Evolutionary conservation across 208 protist species (phyloP), one percentile per base, ranked within the genome.

Genomic region (Leishmania amazonensis): DNA sequence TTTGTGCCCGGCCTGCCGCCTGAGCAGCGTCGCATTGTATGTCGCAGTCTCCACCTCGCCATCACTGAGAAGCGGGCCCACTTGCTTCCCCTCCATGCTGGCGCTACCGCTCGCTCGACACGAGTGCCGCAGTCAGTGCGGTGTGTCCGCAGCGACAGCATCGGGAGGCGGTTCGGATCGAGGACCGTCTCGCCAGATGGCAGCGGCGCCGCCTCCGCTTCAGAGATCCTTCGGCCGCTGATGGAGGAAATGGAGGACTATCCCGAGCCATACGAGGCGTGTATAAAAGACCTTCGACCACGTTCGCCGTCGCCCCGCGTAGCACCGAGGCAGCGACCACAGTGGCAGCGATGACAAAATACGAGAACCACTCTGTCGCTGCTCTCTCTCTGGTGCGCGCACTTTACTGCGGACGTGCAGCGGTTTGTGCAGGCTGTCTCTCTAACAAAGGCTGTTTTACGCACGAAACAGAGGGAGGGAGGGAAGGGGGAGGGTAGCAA

Each of bases 1-100:
- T 97, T 97, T 80, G 86, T 95, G 53, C 91, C 90, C 3, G 88
- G 67, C 71, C 67, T 95, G 35, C 75, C 91, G 0, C 81, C 85
- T 13, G 58, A 60, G 51, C 85, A 94, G 74, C 88, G 93, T 1
- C 86, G 90, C 13, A 60, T 84, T 2, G 87, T 91, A 13, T 94
- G 91, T 75, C 76, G 70, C 31, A 75, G 73, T 38, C 79, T 96
- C 9, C 75, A 93, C 53, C 65, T 89, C 40, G 87, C 89, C 47
- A 80, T 96, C 47, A 73, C 77, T 2, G 86, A 90, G 62, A 88
- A 89, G 77, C 88, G 90, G 4, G 86, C 84, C 1, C 17, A 83
- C 1, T 67, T 89, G 35, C 81, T 90, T 42, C 24, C 60, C 35
- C 75, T 78, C 42, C 38, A 51, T 9, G 35, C n/a, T 35, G 60